Conservation (phyloP, 306 rosid species). For the Crotalaria pallida region DNA sequence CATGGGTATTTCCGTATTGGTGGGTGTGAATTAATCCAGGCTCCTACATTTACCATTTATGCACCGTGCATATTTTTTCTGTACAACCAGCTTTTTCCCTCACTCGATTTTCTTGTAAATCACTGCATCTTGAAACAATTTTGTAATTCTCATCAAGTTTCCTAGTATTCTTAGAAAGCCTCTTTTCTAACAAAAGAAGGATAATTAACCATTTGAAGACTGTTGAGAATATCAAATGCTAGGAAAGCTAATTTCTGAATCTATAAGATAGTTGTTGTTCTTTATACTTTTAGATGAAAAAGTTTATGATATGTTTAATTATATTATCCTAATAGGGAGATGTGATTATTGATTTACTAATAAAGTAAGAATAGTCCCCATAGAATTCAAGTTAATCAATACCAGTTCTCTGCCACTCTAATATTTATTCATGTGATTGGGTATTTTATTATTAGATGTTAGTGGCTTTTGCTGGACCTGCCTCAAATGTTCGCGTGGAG, state of each 20-base stretch:
- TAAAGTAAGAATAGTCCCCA: background rate
- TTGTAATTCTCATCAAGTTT: background rate
- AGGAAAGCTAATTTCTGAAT: slow-evolving; percentile 12
- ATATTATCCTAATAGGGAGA: background rate
- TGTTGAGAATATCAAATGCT: background rate
- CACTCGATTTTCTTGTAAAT: background rate
- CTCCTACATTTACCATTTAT: background rate
- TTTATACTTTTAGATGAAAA: background rate
- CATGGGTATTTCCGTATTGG: background rate
- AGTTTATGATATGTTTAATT: slow-evolving; percentile 6
- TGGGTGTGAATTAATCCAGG: background rate
- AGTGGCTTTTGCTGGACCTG: slow-evolving; percentile 84
- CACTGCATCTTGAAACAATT: background rate
- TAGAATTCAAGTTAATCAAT: background rate
- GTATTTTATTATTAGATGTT: slow-evolving; percentile 49
- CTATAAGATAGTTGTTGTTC: background rate
- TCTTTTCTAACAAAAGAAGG: background rate
- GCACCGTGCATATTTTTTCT: background rate
- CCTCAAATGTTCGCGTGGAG: slow-evolving; percentile 81
- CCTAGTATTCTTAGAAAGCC: background rate
- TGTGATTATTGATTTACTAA: slow-evolving; percentile 4
- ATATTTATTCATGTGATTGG: slow-evolving; percentile 5
- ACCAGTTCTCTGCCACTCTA: background rate
- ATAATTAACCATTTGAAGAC: background rate
- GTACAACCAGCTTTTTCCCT: background rate